Evolutionary conservation across 345 rosid genomes (phyloP), one percentile per base, ranked within the genome.

Genomic region (Eucalyptus urophylla): DNA sequence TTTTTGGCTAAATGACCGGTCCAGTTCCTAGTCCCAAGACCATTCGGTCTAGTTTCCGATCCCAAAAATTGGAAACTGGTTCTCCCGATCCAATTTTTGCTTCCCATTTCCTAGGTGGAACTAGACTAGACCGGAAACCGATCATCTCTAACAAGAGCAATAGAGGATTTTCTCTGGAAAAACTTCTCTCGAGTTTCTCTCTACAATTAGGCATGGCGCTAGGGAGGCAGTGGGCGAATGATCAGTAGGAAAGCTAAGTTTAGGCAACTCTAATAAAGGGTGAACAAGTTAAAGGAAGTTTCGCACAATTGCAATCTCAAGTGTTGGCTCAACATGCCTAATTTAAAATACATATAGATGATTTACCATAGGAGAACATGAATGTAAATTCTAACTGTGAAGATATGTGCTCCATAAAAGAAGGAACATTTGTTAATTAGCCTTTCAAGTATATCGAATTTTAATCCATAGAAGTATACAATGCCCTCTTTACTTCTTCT

Each of bases 21-120:
- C 24, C 24, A 53, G 2, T 53, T 8, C 24, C 2, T 53, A 19
- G 24, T 53, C 24, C 53, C 24, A 19, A 53, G 56, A 53, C 10
- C 56, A 53, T 53, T 53, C 2, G 10, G 56, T 53, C 24, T 0
- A 0, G 4, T 53, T 53, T 2, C 56, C 24, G 0, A 1, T 53
- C 56, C 56, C 56, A 53, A 53, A 53, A 53, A 53, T 53, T 53
- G 56, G 5, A 53, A 53, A 19, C 0, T 22, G 0, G 10, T 53
- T 24, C 56, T 53, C 56, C 24, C 56, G 1, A 53, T 1, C 56
- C 56, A 53, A 53, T 53, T 53, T 53, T 19, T 0, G 3, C 56
- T 53, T 53, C 56, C 24, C 24, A 53, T 53, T 53, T 53, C 10
- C 10, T 0, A 53, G 24, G 56, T 53, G 56, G 10, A 53, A 53